Base-by-base conservation (phyloP, 225 moss, liverwort and hornwort species). In the Pseudoscleropodium purum region DNA sequence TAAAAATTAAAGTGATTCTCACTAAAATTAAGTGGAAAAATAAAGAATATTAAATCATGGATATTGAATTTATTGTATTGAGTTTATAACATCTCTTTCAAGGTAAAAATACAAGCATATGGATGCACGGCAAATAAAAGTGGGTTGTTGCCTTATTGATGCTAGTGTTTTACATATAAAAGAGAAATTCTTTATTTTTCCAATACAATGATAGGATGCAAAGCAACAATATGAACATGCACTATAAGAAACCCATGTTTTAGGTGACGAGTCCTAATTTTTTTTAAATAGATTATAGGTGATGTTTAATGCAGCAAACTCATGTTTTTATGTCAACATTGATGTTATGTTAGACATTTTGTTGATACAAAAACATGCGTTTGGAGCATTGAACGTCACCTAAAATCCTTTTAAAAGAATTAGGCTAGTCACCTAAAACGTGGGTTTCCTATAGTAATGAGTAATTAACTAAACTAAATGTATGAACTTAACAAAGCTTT, bases 121-220 rank as follows among this genome's bases (percentile, higher is more conserved):
- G 3, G 26, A 3, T 15, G 15, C 26, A 15, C 1, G 14, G 2
- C 0, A 8, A 3, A 72, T 26, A 15, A 72, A 41, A 25, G 15
- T 72, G 26, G 27, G 5, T 26, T 72, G 14, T 9, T 72, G 7
- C 41, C 8, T 41, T 8, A 26, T 27, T 9, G 9, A 72, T 15
- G 15, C 41, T 41, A 72, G 8, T 3, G 5, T 3, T 73, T 3
- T 39, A 26, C 5, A 16, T 3, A 15, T 27, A 43, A 43, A 43
- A 73, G 43, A 73, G 3, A 16, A 73, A 73, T 43, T 43, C 27
- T 73, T 73, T 9, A 27, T 43, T 73, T 39, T 72, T 10, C 0
- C 9, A 3, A 9, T 24, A 39, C 15, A 41, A 41, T 43, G 5
- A 73, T 73, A 16, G 27, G 29, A 73, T 73, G 5, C 16, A 27